phyloP scores from a whole-genome alignment of 805 yeast species.

The Schizosaccharomyces lindneri region DNA sequence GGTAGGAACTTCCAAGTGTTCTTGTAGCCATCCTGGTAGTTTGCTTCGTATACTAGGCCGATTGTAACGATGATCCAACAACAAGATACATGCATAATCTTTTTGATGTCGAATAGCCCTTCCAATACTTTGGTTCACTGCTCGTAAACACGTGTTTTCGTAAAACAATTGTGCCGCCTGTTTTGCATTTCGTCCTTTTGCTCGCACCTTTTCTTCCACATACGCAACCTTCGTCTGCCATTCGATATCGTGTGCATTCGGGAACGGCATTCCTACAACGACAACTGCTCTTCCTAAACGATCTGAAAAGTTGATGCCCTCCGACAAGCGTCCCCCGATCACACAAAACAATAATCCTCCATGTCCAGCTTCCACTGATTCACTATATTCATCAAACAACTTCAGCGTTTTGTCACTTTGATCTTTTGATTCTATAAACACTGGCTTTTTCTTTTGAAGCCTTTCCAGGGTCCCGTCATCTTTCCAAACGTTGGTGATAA shows the following conservation, averaged over 20 bases:
- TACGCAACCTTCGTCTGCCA: constrained; percentile 40
- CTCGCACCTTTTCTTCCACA: neutral
- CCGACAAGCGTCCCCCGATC: constrained; percentile 80
- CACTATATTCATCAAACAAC: constrained; percentile 1
- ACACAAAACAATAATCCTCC: constrained; percentile 63
- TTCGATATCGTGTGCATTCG: constrained; percentile 64
- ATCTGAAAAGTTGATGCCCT: constrained; percentile 79
- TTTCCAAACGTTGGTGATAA: constrained; percentile 32
- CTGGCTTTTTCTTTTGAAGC: constrained; percentile 16
- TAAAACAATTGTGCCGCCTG: constrained; percentile 32
- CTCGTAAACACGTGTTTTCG: constrained; percentile 71
- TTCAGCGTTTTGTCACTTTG: neutral
- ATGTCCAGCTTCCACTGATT: constrained; percentile 1
- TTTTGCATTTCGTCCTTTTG: constrained; percentile 17
- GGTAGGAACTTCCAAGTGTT: neutral
- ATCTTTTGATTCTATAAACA: constrained; percentile 9
- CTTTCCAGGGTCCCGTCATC: constrained; percentile 8
- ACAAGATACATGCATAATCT: constrained; percentile 55
- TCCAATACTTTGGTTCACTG: constrained; percentile 81
- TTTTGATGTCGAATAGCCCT: constrained; percentile 64
- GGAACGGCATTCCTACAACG: constrained; percentile 75
- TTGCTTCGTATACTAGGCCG: constrained; percentile 25
- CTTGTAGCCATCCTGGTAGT: constrained; percentile 48
- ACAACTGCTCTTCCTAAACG: constrained; percentile 67
- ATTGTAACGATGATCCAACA: constrained; percentile 42